Percentiles rank a stretch among this genome's conserved stretches.
These are phyloP conservation scores for Pythium phragmitis DNA, from an alignment of 352 stramenopile species.

Conservation along the genomic window DNA sequence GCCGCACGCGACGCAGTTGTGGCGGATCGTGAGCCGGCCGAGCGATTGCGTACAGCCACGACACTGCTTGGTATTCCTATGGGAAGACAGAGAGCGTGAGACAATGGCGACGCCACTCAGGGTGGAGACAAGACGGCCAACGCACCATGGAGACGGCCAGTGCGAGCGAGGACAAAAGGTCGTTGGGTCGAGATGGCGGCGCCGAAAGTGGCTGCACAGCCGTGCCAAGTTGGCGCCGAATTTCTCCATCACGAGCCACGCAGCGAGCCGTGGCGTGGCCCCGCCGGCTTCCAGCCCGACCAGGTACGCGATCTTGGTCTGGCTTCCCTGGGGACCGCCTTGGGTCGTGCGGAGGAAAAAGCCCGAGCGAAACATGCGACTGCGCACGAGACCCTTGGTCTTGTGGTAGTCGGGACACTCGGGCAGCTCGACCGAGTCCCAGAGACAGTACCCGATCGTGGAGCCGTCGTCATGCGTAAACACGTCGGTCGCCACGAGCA, in stretches of 20 bases:
- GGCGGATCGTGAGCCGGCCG: slow-evolving; percentile 37
- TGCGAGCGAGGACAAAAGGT: slow-evolving; percentile 49
- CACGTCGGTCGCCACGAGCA: slow-evolving; percentile 36
- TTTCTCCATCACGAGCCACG: slow-evolving; percentile 40
- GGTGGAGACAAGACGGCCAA: neutral
- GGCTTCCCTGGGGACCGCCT: neutral
- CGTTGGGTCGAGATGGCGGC: slow-evolving; percentile 41
- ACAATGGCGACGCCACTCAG: no score
- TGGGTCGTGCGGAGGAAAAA: slow-evolving; percentile 38
- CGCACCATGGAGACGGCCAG: slow-evolving; percentile 35
- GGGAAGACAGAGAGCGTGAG: no score
- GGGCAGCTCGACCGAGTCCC: slow-evolving; percentile 47
- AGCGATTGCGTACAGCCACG: slow-evolving; percentile 34
- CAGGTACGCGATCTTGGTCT: slow-evolving; percentile 66
- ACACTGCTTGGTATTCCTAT: neutral
- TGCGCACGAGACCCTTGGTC: slow-evolving; percentile 26
- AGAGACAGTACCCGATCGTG: slow-evolving; percentile 59
- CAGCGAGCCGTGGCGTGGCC: slow-evolving; percentile 33
- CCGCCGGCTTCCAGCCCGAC: slow-evolving; percentile 42
- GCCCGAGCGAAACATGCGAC: slow-evolving; percentile 47
- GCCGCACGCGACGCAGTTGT: slow-evolving; percentile 54
- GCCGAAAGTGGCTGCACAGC: slow-evolving; percentile 48
- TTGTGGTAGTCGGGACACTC: slow-evolving; percentile 9
- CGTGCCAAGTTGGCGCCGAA: slow-evolving; percentile 42
- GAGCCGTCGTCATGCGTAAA: slow-evolving; percentile 39